Evolutionary conservation across 1,139 yeast genomes (phyloP).

Genomic region (Waltiozyma sp.): DNA sequence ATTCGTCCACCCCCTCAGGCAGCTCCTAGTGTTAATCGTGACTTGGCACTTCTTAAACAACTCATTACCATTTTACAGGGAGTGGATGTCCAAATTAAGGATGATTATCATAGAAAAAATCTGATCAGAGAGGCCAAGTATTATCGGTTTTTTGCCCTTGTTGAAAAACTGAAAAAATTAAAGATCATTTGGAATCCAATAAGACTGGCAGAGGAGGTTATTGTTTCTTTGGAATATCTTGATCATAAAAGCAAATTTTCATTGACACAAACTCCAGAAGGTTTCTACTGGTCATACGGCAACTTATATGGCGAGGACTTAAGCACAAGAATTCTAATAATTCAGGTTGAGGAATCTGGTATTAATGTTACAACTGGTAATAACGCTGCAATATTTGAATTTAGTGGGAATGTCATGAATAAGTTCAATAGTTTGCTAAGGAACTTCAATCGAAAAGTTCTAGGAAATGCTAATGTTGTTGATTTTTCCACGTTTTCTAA

Average conservation of each 20-base stretch:
- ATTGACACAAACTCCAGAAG: constrained; percentile 2
- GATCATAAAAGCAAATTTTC: constrained; percentile 1
- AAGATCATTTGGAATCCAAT: constrained; percentile 42
- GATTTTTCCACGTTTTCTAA: neutral
- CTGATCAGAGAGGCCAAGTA: constrained; percentile 63
- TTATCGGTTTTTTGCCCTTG: constrained; percentile 65
- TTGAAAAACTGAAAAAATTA: constrained; percentile 54
- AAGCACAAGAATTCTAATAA: constrained; percentile 35
- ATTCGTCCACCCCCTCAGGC: constrained; percentile 68
- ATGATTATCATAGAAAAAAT: constrained; percentile 43
- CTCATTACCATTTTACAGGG: constrained; percentile 50
- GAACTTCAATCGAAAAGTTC: neutral
- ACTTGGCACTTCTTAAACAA: constrained; percentile 49
- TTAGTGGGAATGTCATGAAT: neutral
- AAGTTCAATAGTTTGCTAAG: neutral
- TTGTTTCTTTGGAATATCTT: constrained; percentile 40
- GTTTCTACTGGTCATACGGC: constrained; percentile 26
- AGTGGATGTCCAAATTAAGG: constrained; percentile 31
- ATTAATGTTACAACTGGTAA: neutral
- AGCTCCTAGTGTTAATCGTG: constrained; percentile 46
- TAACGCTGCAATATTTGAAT: neutral
- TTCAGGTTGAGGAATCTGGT: constrained; percentile 36
- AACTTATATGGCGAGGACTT: constrained; percentile 49
- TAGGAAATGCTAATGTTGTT: neutral
- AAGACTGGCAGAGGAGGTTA: constrained; percentile 27